A percentile compares a stretch with the other conserved stretches of the same genome.
phyloP scores from a whole-genome alignment of 2,329 filamentous ascomycete species.

The Xylaria sp. region DNA sequence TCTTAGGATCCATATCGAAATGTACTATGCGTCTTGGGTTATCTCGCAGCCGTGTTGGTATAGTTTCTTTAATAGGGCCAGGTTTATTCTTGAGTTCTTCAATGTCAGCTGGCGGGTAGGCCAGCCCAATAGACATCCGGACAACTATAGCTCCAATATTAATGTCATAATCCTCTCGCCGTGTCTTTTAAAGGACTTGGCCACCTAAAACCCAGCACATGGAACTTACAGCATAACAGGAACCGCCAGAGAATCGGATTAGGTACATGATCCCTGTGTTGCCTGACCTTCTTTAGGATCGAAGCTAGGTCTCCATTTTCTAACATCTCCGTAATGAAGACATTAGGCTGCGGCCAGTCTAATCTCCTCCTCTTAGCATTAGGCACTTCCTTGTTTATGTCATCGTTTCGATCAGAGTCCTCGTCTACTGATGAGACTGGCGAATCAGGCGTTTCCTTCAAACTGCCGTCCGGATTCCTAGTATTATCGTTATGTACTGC shows the following conservation, averaged over 20 bases:
- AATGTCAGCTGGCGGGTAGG: conserved; percentile 23
- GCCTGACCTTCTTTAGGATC: conserved; percentile 23
- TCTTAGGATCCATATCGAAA: conserved; percentile 39
- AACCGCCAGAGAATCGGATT: conserved; percentile 35
- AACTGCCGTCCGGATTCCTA: neutral
- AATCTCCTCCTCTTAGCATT: neutral
- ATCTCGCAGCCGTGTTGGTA: conserved; percentile 6
- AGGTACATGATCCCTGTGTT: conserved; percentile 19
- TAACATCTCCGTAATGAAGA: conserved; percentile 35
- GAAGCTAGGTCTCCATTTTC: conserved; percentile 32
- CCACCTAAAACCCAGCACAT: neutral
- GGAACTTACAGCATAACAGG: conserved; percentile 36
- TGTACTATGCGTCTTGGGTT: conserved; percentile 30
- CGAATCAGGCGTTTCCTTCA: neutral
- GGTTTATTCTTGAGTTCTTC: neutral
- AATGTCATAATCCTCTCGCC: neutral
- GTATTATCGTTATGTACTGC: neutral
- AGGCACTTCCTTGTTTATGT: neutral
- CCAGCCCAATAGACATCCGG: conserved; percentile 37
- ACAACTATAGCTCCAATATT: conserved; percentile 24
- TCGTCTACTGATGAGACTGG: neutral
- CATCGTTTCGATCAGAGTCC: neutral
- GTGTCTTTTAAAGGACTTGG: neutral
- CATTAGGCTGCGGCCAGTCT: neutral
- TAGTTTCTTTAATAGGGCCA: conserved; percentile 27